These are phyloP conservation scores for Antrodiella citrinella DNA, from an alignment of 768 basidiomycete genomes.

Conservation along the genomic window DNA sequence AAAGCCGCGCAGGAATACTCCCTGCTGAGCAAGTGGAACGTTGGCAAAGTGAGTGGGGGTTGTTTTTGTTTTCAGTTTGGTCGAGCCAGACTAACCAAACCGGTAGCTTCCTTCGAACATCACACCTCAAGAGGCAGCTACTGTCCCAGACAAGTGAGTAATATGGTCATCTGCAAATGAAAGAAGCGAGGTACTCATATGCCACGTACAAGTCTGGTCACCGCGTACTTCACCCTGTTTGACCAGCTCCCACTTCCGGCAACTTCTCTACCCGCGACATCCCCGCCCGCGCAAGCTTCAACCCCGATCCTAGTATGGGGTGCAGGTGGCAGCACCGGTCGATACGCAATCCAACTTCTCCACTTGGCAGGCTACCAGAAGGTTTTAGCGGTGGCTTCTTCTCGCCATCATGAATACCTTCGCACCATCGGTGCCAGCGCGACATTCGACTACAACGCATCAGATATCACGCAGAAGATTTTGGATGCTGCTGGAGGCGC, in stretches of 20 bases:
- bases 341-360: slow-evolving; percentile 6
- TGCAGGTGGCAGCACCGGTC: slow-evolving; percentile 5
- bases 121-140: slow-evolving; percentile 1
- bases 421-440: slow-evolving; percentile 3
- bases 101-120: slow-evolving; percentile 3
- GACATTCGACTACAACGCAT: slow-evolving; percentile 3
- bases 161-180: too few relatives aligned
- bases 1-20: slow-evolving; percentile 5
- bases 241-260: slow-evolving; percentile 4
- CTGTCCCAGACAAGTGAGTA: slow-evolving; percentile 6
- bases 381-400: slow-evolving; percentile 4
- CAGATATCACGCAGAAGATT: slow-evolving; percentile 1
- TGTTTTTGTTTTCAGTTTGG: background rate
- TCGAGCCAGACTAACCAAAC: too few relatives aligned
- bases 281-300: background rate
- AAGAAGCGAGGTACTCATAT: too few relatives aligned
- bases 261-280: background rate
- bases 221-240: slow-evolving; percentile 5
- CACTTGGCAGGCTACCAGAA: slow-evolving; percentile 4
- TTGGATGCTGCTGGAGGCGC: slow-evolving; percentile 1
- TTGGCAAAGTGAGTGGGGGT: background rate
- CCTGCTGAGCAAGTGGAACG: background rate
- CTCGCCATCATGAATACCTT: slow-evolving; percentile 4
- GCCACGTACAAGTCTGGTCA: slow-evolving; percentile 1
- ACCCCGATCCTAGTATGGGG: slow-evolving; percentile 2